Evolutionary conservation across 768 basidiomycete species (phyloP).

Genomic region (Cystobasidiopsis lactophilus): DNA sequence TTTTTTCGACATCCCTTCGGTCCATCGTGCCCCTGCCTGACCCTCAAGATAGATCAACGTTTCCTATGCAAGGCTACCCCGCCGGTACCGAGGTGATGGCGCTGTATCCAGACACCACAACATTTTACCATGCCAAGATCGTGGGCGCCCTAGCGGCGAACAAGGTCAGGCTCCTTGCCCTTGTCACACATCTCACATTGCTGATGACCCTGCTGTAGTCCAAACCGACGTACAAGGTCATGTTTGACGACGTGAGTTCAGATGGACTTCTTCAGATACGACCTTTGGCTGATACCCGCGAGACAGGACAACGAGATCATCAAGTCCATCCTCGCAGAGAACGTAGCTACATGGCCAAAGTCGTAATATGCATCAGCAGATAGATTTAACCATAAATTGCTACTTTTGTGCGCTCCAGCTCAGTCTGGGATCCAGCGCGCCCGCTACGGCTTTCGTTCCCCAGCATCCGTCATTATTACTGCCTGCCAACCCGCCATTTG

Average conservation of each 20-base stretch:
- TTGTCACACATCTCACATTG: not conserved
- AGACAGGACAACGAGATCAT: not conserved
- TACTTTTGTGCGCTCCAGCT: too few relatives aligned
- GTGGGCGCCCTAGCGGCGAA: slow-evolving; percentile 6
- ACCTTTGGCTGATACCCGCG: not conserved
- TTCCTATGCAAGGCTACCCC: slow-evolving; percentile 24
- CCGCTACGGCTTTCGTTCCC: too few relatives aligned
- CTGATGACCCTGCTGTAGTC: not conserved
- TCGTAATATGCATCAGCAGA: not conserved
- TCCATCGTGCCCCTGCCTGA: slow-evolving; percentile 28
- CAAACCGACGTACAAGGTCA: slow-evolving; percentile 14
- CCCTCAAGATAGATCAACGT: slow-evolving; percentile 19
- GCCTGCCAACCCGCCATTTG: too few relatives aligned
- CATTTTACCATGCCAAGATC: slow-evolving; percentile 27
- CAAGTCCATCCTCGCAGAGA: not conserved
- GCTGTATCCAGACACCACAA: slow-evolving; percentile 29
- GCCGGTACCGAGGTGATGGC: slow-evolving; percentile 23
- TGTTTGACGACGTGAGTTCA: slow-evolving; percentile 16
- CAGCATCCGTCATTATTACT: too few relatives aligned
- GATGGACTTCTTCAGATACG: not conserved
- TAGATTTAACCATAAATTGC: too few relatives aligned
- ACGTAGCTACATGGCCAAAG: not conserved
- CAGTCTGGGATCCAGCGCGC: too few relatives aligned
- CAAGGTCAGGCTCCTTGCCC: slow-evolving; percentile 5
- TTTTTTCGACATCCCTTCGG: slow-evolving; percentile 26